Percentiles rank a stretch among this genome's conserved stretches.
phyloP scores from a whole-genome alignment of 495 filamentous ascomycete genomes.

The Penicillium paradoxum region DNA sequence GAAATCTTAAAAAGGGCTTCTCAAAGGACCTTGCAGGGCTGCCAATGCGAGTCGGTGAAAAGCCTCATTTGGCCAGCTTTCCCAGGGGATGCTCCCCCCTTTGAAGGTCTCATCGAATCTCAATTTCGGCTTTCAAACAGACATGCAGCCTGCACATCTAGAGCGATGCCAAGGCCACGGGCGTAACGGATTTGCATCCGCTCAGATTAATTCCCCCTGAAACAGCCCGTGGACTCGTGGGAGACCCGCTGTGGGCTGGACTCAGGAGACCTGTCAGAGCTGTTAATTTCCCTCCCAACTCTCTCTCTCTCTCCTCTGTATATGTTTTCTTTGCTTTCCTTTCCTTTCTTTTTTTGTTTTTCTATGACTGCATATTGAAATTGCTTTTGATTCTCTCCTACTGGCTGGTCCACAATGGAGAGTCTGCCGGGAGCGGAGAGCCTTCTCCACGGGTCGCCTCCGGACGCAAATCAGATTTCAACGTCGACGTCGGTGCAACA shows the following conservation, averaged over 20 bases:
- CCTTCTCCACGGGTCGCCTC: conserved; percentile 24
- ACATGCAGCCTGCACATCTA: not conserved
- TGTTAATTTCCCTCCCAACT: conserved; percentile 7
- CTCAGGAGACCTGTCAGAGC: conserved; percentile 21
- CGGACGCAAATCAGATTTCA: conserved; percentile 35
- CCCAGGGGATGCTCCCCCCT: too few species aligned
- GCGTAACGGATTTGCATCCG: too few species aligned
- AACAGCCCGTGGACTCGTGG: conserved; percentile 20
- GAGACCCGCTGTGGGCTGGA: conserved; percentile 23
- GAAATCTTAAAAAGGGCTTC: too few species aligned
- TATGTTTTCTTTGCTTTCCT: too few species aligned
- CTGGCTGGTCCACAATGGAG: conserved; percentile 37
- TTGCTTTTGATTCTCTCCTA: conserved; percentile 15
- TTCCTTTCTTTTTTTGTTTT: not conserved
- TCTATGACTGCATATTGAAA: conserved; percentile 8
- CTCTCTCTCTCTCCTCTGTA: not conserved
- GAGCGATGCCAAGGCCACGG: conserved; percentile 4
- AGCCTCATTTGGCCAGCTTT: too few species aligned
- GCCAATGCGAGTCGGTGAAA: too few species aligned
- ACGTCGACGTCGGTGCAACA: conserved; percentile 6
- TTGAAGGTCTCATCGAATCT: too few species aligned
- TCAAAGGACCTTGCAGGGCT: too few species aligned
- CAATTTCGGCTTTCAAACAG: too few species aligned
- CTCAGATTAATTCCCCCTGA: conserved; percentile 14
- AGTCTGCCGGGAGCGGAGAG: conserved; percentile 31